phyloP scores from a whole-genome alignment of 257 asterid species.

The Phtheirospermum japonicum region DNA sequence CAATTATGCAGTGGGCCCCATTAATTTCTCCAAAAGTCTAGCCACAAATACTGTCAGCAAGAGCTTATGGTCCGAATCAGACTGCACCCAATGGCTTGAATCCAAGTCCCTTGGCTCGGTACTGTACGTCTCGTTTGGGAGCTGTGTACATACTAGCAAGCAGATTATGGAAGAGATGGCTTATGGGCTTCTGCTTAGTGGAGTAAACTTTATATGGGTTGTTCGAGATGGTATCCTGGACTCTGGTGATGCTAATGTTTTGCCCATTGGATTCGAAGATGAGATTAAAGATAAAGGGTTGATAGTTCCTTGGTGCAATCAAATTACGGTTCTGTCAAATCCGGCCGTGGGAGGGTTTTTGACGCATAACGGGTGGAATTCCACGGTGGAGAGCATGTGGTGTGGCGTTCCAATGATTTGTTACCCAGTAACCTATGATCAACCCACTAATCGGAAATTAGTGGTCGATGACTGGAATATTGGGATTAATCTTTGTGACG shows the following conservation, averaged over 20 bases:
- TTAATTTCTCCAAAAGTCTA: conserved; percentile 29
- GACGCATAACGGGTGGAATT: conserved; percentile 54
- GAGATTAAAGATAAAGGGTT: conserved; percentile 29
- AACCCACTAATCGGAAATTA: conserved; percentile 36
- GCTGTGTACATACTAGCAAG: conserved; percentile 32
- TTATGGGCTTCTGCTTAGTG: conserved; percentile 47
- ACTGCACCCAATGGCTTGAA: conserved; percentile 52
- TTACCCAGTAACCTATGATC: conserved; percentile 38
- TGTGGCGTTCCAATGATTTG: conserved; percentile 47
- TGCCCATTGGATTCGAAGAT: conserved; percentile 28
- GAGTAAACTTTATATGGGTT: conserved; percentile 64
- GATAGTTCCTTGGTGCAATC: conserved; percentile 43
- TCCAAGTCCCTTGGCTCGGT: conserved; percentile 49
- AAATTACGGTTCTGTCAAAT: conserved; percentile 29
- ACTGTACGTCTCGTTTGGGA: conserved; percentile 58
- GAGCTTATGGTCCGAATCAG: conserved; percentile 45
- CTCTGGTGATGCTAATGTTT: conserved; percentile 19
- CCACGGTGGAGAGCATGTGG: conserved; percentile 47
- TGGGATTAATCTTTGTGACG: conserved; percentile 49
- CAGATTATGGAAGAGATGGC: conserved; percentile 43
- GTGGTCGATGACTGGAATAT: conserved; percentile 51
- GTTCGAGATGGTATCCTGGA: conserved; percentile 38
- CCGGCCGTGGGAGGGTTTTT: conserved; percentile 40
- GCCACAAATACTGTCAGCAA: conserved; percentile 15
- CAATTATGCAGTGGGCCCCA: conserved; percentile 53